phyloP scores from a whole-genome alignment of 805 yeast species.

The Myxozyma neglecta region DNA sequence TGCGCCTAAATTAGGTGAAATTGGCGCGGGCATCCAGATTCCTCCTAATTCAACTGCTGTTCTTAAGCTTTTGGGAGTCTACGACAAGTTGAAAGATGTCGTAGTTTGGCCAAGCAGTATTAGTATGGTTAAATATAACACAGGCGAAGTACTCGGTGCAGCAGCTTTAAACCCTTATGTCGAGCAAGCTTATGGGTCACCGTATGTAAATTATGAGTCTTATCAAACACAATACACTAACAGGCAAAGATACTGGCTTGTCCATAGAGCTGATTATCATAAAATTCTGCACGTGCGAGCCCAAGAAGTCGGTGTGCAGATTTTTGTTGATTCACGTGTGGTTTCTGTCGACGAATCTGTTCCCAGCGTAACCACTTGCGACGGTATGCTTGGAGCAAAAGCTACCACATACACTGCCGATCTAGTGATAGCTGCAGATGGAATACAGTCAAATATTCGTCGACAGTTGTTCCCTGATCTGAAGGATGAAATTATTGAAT shows the following conservation, averaged over 20 bases:
- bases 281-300: slow-evolving; percentile 11
- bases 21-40: slow-evolving; percentile 43
- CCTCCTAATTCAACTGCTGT: slow-evolving; percentile 40
- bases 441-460: slow-evolving; percentile 21
- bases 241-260: slow-evolving; percentile 7
- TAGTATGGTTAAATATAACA: slow-evolving; percentile 6
- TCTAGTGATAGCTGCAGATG: slow-evolving; percentile 27
- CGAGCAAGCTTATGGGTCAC: slow-evolving; percentile 12
- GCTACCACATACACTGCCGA: slow-evolving; percentile 18
- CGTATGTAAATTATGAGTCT: background rate
- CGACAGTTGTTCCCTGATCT: slow-evolving; percentile 7
- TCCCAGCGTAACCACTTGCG: slow-evolving; percentile 14
- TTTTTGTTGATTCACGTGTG: slow-evolving; percentile 6
- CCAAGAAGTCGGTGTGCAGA: slow-evolving; percentile 15
- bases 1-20: slow-evolving; percentile 39
- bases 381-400: background rate
- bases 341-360: slow-evolving; percentile 4
- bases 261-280: slow-evolving; percentile 21
- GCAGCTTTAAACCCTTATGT: slow-evolving; percentile 13
- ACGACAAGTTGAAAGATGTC: slow-evolving; percentile 20
- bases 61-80: slow-evolving; percentile 35
- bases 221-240: background rate
- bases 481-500: slow-evolving; percentile 3
- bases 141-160: slow-evolving; percentile 7
- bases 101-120: slow-evolving; percentile 8